phyloP scores from a whole-genome alignment of 192 early-diverging fungal species.

The Spizellomyces punctatus region DNA sequence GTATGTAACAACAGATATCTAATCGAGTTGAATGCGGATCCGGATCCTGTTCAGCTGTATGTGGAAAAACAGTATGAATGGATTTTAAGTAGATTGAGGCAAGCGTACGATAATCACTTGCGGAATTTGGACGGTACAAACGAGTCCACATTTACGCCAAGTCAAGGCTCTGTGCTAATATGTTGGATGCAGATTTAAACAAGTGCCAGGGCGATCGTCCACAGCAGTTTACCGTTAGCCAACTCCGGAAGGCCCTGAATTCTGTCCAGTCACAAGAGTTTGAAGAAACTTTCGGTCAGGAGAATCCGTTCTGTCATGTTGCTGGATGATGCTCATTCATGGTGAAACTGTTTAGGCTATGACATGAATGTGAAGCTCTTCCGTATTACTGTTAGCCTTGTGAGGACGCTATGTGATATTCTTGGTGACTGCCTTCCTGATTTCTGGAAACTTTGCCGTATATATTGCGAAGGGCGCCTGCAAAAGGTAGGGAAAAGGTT shows the following conservation, averaged over 20 bases:
- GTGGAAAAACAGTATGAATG: conserved; percentile 85
- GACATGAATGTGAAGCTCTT: conserved; percentile 71
- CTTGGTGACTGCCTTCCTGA: conserved; percentile 77
- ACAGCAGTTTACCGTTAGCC: conserved; percentile 3
- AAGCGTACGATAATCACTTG: conserved; percentile 59
- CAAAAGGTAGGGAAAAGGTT: conserved; percentile 43
- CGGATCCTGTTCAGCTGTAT: conserved; percentile 88
- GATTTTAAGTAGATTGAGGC: conserved; percentile 76
- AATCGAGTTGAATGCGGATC: conserved; percentile 75
- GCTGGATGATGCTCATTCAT: not conserved
- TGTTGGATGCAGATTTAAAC: not conserved
- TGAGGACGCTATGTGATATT: conserved; percentile 77
- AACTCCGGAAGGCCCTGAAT: conserved; percentile 17
- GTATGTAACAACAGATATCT: conserved; percentile 52
- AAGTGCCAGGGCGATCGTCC: not conserved
- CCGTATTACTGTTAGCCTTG: conserved; percentile 67
- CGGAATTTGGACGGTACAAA: conserved; percentile 34
- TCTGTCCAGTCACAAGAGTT: conserved; percentile 19
- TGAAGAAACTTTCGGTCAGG: conserved; percentile 18
- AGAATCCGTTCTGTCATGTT: not conserved
- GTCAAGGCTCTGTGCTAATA: not conserved
- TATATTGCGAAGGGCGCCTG: conserved; percentile 87
- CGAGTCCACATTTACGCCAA: not conserved
- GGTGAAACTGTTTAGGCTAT: conserved; percentile 44
- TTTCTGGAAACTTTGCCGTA: conserved; percentile 89